Evolutionary conservation across 1,139 yeast species (phyloP).

Genomic region (Diutina ranongensis): DNA sequence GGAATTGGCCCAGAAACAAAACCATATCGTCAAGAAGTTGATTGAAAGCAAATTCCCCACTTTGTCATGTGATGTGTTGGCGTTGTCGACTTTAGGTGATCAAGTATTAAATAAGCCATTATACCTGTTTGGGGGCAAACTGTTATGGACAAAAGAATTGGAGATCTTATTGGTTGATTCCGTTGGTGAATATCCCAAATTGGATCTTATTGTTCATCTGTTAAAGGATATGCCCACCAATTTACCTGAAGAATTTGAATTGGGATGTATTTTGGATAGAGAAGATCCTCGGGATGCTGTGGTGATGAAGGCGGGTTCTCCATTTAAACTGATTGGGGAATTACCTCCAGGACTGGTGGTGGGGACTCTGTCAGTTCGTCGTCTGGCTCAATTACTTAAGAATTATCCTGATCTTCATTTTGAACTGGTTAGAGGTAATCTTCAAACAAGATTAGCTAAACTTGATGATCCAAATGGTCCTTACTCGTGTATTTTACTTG

Average conservation of each 20-base stretch:
- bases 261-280: slow-evolving; percentile 79
- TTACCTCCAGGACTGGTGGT: slow-evolving; percentile 80
- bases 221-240: slow-evolving; percentile 92
- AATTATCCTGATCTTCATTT: slow-evolving; percentile 31
- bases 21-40: slow-evolving; percentile 55
- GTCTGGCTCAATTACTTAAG: slow-evolving; percentile 57
- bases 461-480: slow-evolving; percentile 55
- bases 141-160: slow-evolving; percentile 91
- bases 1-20: slow-evolving; percentile 75
- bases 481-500: slow-evolving; percentile 70
- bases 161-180: slow-evolving; percentile 62
- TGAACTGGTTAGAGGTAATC: slow-evolving; percentile 81
- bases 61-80: slow-evolving; percentile 52
- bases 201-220: slow-evolving; percentile 88
- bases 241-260: slow-evolving; percentile 78
- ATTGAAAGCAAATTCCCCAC: slow-evolving; percentile 54
- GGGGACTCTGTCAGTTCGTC: slow-evolving; percentile 88
- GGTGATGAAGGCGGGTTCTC: slow-evolving; percentile 61
- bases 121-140: slow-evolving; percentile 91
- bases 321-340: slow-evolving; percentile 53
- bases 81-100: slow-evolving; percentile 83
- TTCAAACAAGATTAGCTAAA: slow-evolving; percentile 72
- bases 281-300: slow-evolving; percentile 91
- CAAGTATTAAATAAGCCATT: slow-evolving; percentile 75
- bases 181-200: slow-evolving; percentile 51